A percentile compares a stretch with the other conserved stretches of the same genome.
Conservation (phyloP, 352 stramenopile species). For the Pythium grandisporangium region DNA sequence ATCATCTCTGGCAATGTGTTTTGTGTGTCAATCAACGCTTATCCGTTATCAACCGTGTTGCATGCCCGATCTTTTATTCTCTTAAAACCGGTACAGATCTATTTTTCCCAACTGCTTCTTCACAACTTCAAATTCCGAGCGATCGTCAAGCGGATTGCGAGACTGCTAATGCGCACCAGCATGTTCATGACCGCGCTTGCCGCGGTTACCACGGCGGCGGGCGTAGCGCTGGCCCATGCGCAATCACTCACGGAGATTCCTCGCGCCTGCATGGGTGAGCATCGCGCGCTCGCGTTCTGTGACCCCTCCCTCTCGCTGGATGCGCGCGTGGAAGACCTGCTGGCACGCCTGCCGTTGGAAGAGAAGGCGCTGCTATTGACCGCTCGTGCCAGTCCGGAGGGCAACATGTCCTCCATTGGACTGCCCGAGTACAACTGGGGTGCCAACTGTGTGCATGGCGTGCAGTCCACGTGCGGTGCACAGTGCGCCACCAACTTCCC, state of each 20-base stretch:
- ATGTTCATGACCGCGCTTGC: no score
- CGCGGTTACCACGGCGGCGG: no score
- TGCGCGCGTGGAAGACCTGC: slow-evolving; percentile 69
- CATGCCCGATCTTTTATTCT: no score
- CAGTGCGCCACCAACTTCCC: slow-evolving; percentile 87
- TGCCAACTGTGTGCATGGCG: slow-evolving; percentile 89
- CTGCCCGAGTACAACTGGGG: slow-evolving; percentile 92
- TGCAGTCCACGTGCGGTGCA: slow-evolving; percentile 74
- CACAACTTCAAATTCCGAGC: no score
- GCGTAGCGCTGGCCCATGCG: no score
- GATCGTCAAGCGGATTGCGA: no score
- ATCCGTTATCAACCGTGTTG: no score
- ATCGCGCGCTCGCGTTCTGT: slow-evolving; percentile 63
- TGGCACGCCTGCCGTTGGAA: slow-evolving; percentile 47
- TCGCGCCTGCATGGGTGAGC: slow-evolving; percentile 30
- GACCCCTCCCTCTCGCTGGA: slow-evolving; percentile 47
- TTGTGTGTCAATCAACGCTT: no score
- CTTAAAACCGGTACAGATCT: no score
- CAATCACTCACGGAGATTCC: slow-evolving; percentile 37
- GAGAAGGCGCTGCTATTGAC: slow-evolving; percentile 72
- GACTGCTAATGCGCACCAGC: no score
- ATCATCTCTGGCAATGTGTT: no score
- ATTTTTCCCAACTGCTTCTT: no score
- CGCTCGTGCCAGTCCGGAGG: slow-evolving; percentile 50
- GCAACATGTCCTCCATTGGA: slow-evolving; percentile 68